Conservation (phyloP, 164 flowering plant genomes). For the Platanus orientalis region DNA sequence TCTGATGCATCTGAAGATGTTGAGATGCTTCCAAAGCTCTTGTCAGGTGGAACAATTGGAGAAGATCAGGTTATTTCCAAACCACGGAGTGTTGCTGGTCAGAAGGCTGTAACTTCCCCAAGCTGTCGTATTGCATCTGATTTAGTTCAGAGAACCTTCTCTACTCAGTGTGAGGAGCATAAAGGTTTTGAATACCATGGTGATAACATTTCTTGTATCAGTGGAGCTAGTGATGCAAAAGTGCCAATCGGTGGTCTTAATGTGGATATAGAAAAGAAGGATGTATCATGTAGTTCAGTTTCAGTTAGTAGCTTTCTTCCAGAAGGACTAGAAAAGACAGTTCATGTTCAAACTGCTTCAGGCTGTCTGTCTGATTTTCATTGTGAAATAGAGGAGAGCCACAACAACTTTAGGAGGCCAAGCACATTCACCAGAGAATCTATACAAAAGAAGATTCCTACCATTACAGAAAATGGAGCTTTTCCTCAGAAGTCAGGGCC, state of each 20-base stretch:
- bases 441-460: slow-evolving; percentile 2
- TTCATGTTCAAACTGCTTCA: slow-evolving; percentile 8
- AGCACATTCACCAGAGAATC: slow-evolving; percentile 5
- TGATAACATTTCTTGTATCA: slow-evolving; percentile 49
- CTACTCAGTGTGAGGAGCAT: slow-evolving; percentile 23
- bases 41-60: slow-evolving; percentile 13
- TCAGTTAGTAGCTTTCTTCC: slow-evolving; percentile 21
- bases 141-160: slow-evolving; percentile 5
- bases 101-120: slow-evolving; percentile 6
- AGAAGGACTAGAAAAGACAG: slow-evolving; percentile 16
- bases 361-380: slow-evolving; percentile 7
- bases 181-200: slow-evolving; percentile 37
- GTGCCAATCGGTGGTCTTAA: slow-evolving; percentile 4
- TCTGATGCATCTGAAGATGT: slow-evolving; percentile 35
- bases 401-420: slow-evolving; percentile 9
- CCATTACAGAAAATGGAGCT: slow-evolving; percentile 5
- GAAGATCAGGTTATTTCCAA: slow-evolving; percentile 15
- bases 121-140: not conserved
- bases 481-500: not conserved
- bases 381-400: slow-evolving; percentile 15
- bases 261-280: slow-evolving; percentile 23
- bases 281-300: slow-evolving; percentile 27
- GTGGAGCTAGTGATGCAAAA: slow-evolving; percentile 31
- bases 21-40: slow-evolving; percentile 25
- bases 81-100: slow-evolving; percentile 8